Percentiles rank a stretch among this genome's conserved stretches.
phyloP scores from a whole-genome alignment of 2,329 filamentous ascomycete species.

The Fusarium hainanense region DNA sequence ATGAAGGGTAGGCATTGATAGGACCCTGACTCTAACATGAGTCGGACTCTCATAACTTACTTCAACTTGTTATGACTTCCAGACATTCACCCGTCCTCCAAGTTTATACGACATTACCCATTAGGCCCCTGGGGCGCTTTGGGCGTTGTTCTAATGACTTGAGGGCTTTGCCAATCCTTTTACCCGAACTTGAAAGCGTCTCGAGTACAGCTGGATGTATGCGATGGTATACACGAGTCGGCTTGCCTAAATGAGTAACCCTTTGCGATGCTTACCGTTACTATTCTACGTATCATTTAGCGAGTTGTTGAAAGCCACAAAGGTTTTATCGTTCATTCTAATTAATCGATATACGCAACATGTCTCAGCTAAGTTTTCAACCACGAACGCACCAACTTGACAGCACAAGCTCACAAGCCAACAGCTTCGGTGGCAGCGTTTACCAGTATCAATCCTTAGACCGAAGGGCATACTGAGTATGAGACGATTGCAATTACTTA shows the following conservation, averaged over 20 bases:
- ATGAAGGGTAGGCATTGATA: background rate
- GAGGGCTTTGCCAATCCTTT: background rate
- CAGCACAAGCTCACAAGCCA: slow-evolving; percentile 1
- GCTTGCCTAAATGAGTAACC: slow-evolving; percentile 43
- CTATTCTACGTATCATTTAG: slow-evolving; percentile 7
- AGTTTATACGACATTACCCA: background rate
- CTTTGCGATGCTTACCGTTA: slow-evolving; percentile 5
- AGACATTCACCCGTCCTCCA: background rate
- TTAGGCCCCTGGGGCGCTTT: background rate
- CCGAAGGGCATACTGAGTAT: slow-evolving; percentile 20
- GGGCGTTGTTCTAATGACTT: background rate
- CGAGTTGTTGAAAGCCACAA: slow-evolving; percentile 34
- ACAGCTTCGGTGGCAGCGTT: slow-evolving; percentile 3
- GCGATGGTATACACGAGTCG: slow-evolving; percentile 22
- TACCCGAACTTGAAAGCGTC: background rate
- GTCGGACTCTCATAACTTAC: background rate
- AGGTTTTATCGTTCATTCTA: slow-evolving; percentile 22
- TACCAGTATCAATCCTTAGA: background rate
- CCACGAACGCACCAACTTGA: slow-evolving; percentile 2
- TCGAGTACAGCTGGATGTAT: background rate
- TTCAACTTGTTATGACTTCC: background rate
- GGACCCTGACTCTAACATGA: background rate
- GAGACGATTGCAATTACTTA: slow-evolving; percentile 22
- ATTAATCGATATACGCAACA: background rate
- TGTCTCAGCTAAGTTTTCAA: slow-evolving; percentile 1